phyloP scores from a whole-genome alignment of 495 filamentous ascomycete species.

The Podospora tetraspora region DNA sequence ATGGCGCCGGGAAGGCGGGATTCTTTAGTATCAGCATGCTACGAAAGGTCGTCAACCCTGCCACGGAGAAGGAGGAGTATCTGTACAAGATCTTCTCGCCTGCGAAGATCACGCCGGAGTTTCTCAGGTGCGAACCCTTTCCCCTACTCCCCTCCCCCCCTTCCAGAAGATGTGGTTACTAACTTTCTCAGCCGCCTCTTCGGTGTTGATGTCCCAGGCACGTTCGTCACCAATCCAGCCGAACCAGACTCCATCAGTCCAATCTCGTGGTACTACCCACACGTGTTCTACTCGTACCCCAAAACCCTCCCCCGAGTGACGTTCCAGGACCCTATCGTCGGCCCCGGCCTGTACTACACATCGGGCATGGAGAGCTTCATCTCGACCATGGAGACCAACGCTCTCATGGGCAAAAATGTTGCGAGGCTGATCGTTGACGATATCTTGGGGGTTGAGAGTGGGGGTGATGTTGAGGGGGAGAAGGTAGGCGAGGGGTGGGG shows the following conservation, averaged over 20 bases:
- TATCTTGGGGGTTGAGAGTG: slow-evolving; percentile 17
- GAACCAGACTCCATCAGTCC: slow-evolving; percentile 31
- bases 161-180: neutral
- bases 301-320: slow-evolving; percentile 74
- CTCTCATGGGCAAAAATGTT: slow-evolving; percentile 92
- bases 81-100: slow-evolving; percentile 97
- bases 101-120: slow-evolving; percentile 54
- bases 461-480: neutral
- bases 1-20: slow-evolving; percentile 60
- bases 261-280: slow-evolving; percentile 70
- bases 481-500: slow-evolving; percentile 2
- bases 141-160: neutral
- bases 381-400: slow-evolving; percentile 96
- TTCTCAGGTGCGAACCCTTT: slow-evolving; percentile 45
- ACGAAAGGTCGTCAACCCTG: slow-evolving; percentile 54
- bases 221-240: slow-evolving; percentile 21
- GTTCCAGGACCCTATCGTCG: slow-evolving; percentile 76
- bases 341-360: slow-evolving; percentile 75
- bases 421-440: slow-evolving; percentile 70
- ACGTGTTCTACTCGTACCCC: slow-evolving; percentile 77
- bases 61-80: slow-evolving; percentile 56
- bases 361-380: slow-evolving; percentile 93
- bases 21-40: slow-evolving; percentile 89
- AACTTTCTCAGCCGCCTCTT: slow-evolving; percentile 31
- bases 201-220: slow-evolving; percentile 39